Base-by-base conservation (phyloP, 225 moss, liverwort and hornwort species). In the Sphagnum tenellum region DNA sequence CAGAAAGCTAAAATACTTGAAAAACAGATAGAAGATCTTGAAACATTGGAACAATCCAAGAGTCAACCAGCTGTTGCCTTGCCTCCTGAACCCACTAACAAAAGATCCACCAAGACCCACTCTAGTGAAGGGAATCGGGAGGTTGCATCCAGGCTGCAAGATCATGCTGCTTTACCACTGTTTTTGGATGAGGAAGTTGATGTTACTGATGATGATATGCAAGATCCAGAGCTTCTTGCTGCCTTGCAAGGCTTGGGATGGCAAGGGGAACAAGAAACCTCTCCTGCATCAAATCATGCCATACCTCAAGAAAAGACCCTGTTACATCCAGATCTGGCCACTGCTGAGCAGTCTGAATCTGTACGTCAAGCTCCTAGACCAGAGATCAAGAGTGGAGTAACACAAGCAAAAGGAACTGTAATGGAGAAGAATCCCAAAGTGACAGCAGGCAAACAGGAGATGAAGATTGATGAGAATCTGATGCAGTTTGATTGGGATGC, bases 151-250 rank as follows among this genome's bases (percentile, higher is more conserved):
- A 29, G 29, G 29, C 1, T 29, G 29, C 29, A 29, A 29, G 29
- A 29, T 29, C 29, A 29, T 29, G 71, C 73, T 45, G 67, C 77
- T 53, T 68, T 75, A 59, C 79, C 77, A 60, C 47, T 74, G 65
- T 80, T 79, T 56, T 60, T 80, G 6, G 82, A 83, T 47, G 77
- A 76, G 64, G 88, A 86, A 64, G 88, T 80, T 60, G 77, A 90
- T 45, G 89, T 93, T 5, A 90, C 93, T 50, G 93, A 93, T 12
- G 83, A 90, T 72, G 93, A 93, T 71, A 84, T 90, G 93, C 84
- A 84, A 67, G 86, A 93, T 58, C 87, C 93, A 11, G 82, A 86
- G 56, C 51, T 98, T 73, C 90, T 89, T 58, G 76, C 81, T 72
- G 86, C 87, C 67, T 79, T 98, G 66, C 75, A 89, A 64, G 51